Percentiles rank a stretch among this genome's conserved stretches.
phyloP scores from a whole-genome alignment of 305 asterid species.

The Fraxinus paxiana region DNA sequence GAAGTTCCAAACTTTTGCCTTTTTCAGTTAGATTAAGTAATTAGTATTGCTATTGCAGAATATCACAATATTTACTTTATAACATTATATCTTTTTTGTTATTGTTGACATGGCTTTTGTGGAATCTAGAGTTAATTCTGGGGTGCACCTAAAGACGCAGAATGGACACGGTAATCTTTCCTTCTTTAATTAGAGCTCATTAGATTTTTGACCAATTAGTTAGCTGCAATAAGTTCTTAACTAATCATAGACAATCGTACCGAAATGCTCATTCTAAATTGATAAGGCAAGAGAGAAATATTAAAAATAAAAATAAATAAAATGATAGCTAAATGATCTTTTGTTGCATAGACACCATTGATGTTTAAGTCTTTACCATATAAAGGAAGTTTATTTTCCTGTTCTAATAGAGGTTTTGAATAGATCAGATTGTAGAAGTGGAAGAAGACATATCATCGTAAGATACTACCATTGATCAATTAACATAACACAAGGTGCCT shows the following conservation, averaged over 20 bases:
- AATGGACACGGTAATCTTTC: conserved; percentile 7
- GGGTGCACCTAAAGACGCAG: background rate
- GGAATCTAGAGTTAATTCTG: background rate
- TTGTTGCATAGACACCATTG: background rate
- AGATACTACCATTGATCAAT: background rate
- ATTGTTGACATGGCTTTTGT: conserved; percentile 2
- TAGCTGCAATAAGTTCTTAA: conserved; percentile 7
- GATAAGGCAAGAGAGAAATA: background rate
- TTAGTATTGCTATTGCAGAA: background rate
- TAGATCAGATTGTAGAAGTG: background rate
- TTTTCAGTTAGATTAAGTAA: conserved; percentile 2
- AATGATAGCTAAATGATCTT: background rate
- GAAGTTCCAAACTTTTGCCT: conserved; percentile 1
- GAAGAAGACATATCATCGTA: background rate
- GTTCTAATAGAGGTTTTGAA: background rate
- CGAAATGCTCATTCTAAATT: conserved; percentile 5
- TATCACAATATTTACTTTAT: conserved; percentile 2
- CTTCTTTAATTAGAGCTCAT: background rate
- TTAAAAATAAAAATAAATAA: background rate
- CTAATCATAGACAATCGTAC: background rate
- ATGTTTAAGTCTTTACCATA: background rate
- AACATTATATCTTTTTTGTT: background rate
- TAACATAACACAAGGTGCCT: conserved; percentile 11
- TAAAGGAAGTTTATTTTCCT: background rate
- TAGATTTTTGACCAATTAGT: conserved; percentile 5